Base-by-base conservation (phyloP, 139 green algal genomes). In the Picochlorum sp. region DNA sequence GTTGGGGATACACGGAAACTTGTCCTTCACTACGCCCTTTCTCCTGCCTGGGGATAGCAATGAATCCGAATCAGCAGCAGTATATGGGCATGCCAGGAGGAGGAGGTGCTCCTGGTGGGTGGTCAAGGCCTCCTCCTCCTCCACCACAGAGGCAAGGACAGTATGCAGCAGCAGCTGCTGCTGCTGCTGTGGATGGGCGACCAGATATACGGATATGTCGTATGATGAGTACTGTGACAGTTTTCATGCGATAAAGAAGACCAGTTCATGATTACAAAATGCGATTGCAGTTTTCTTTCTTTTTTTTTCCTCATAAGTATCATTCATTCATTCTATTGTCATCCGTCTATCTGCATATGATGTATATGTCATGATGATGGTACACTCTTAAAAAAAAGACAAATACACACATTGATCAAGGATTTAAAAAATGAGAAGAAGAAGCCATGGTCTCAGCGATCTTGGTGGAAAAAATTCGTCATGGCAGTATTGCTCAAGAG, bases 391-490 rank as follows among this genome's bases (percentile, higher is more conserved):
- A 7, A 30, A 28, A 28, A 28, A 28, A 30, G 7, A 3, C 2
- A 26, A 26, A 26, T 30, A 30, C 26, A 30, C 26, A 30, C 26
- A 30, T 30, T 30, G 26, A 30, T 30, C 26, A 30, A 30, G 0
- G 26, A 28, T 28, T 28, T 28, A 6, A 28, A 14, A 50, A 23
- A 23, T n/a, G n/a, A n/a, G n/a, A n/a, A n/a, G n/a, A 16, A 15
- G 2, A 15, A 50, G 15, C 14, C 3, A 52, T 66, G 61, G 45
- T 55, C 63, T 77, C 71, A 77, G 38, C 41, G 65, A 77, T 77
- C 71, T 77, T 77, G 71, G 71, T 77, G 71, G 34, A 68, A 21
- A 66, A 24, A 32, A 59, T 61, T 62, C 52, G 58, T 72, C 64
- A 72, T 61, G 6, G 61, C 37, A 45, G 20, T 15, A 28, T 58